Base-by-base conservation (phyloP, 179 eudicot species). In the Drosera spatulata region DNA sequence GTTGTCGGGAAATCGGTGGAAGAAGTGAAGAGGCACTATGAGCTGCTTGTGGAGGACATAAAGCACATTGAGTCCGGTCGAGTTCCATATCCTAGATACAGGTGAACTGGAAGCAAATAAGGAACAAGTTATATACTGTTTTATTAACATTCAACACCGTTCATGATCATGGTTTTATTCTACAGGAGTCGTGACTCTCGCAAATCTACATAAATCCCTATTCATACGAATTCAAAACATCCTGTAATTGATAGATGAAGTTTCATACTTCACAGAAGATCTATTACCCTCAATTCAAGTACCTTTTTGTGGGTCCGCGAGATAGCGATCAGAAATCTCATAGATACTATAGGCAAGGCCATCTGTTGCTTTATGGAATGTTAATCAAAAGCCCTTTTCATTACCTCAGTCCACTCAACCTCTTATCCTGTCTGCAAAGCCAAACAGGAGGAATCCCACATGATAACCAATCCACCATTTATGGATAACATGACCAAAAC, bases 1-100 rank as follows among this genome's bases (percentile, higher is more conserved):
- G 66, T 53, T n/a, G 82, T 77, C 4, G 82, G 79, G 33, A 77
- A 77, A 72, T 61, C 82, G 5, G 71, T 71, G 1, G 73, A 74
- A 58, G 79, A 77, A 67, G 82, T 77, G 14, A 71, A 70, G 53
- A 77, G 68, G 69, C 82, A 74, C 57, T 77, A 77, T 62, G 76
- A 74, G 48, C 74, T 71, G 56, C 75, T 77, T 8, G 76, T 70
- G 3, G 64, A 56, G 39, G 82, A 77, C 56, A 63, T 77, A 48
- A 55, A 57, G 42, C 50, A n/a, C 41, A 77, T 77, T 41, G 82
- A 77, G 73, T 62, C 68, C 2, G 82, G 82, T 41, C 59, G 56
- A 22, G 74, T 74, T 15, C 73, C 76, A 41, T 74, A 58, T 68
- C 79, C 82, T 55, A 43, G 8, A 43, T 77, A 77, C 64, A 51